Conservation (phyloP, 2,329 filamentous ascomycete genomes). For the Dothideomycetidae sp. region DNA sequence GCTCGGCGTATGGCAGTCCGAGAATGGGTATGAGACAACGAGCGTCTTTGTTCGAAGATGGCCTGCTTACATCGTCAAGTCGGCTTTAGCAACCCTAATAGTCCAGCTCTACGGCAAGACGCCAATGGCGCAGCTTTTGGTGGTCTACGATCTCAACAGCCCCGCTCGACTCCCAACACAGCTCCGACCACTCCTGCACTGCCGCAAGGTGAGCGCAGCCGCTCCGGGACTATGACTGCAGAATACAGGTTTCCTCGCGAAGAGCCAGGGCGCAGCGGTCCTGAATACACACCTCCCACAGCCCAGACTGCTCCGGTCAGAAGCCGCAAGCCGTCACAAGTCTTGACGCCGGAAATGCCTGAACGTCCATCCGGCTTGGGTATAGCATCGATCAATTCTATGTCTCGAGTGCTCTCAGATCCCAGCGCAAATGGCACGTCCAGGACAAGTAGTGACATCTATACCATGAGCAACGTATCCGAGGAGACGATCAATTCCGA, state of each 20-base stretch:
- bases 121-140: constrained; percentile 23
- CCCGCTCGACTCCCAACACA: constrained; percentile 17
- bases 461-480: constrained; percentile 87
- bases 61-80: too few species aligned
- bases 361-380: not conserved
- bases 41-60: too few species aligned
- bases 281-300: not conserved
- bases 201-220: constrained; percentile 2
- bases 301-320: not conserved
- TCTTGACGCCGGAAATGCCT: not conserved
- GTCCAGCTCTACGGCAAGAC: constrained; percentile 10
- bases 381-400: constrained; percentile 29
- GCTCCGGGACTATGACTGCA: constrained; percentile 2
- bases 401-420: constrained; percentile 59
- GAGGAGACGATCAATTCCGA: constrained; percentile 87
- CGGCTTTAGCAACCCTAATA: not conserved
- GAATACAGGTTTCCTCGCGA: constrained; percentile 6
- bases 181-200: constrained; percentile 11
- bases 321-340: constrained; percentile 3
- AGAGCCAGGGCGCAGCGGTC: not conserved
- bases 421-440: constrained; percentile 66
- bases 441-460: constrained; percentile 86
- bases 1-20: constrained; percentile 2
- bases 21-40: constrained; percentile 1
- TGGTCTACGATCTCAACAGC: constrained; percentile 15